Evolutionary conservation across 768 basidiomycete species (phyloP), one percentile per base, ranked within the genome.

Genomic region (Lentinula aciculospora): DNA sequence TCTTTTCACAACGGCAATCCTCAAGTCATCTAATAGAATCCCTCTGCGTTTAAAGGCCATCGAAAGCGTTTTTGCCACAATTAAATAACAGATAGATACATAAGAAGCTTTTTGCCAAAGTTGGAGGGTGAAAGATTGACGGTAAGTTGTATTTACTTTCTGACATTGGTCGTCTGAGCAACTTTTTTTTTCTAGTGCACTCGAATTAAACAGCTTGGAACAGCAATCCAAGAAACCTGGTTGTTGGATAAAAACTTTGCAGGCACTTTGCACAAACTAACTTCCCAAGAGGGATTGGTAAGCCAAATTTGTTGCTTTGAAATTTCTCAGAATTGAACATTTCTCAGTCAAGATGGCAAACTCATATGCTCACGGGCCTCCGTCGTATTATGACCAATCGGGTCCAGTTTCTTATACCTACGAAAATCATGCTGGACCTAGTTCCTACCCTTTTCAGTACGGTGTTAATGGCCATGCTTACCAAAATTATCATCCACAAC

Each of bases 381-480:
- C 71, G 3, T 64, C 58, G 12, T 72, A 67, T 56, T 66, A 66
- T 58, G 57, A 58, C 23, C 65, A 61, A 36, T 58, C 46, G 25
- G 49, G 58, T 12, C 62, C 66, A 3, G 65, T 69, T 13, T 40
- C 57, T 21, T 56, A 55, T 4, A 29, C 6, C 34, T 60, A 56
- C 12, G 37, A 21, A 17, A 53, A 40, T 37, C 45, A 40, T 25
- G 37, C 60, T 29, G 60, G 55, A 12, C 62, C 62, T 12, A 62
- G 60, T 36, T 55, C 55, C 29, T 60, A 58, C 44, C 51, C 51
- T 0, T 60, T 58, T 40, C 61, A 62, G 19, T 62, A 62, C 45
- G 40, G 27, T 21, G 42, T 27, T 21, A 51, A 45, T 51, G 53
- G 25, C 23, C 50, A 37, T 36, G 37, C 29, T n/a, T 53, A 50